Conservation (phyloP, 192 early-diverging fungal species). For the Umbelopsis vinacea region DNA sequence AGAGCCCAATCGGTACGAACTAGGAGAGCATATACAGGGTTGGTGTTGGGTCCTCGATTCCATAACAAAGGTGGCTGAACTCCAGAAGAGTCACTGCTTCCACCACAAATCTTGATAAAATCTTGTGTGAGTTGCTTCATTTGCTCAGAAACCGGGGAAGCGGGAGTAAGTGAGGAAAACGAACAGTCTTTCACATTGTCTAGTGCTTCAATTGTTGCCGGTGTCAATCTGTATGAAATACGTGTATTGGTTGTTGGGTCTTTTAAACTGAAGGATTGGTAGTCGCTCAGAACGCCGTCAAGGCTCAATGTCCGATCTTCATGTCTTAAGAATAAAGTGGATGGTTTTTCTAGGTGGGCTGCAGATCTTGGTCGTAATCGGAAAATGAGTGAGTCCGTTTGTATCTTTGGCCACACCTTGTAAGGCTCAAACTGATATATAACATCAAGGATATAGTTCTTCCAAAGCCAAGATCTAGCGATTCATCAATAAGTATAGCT, state of each 20-base stretch:
- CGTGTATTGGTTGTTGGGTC: background rate
- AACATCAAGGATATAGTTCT: constrained; percentile 52
- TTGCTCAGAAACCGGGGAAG: constrained; percentile 34
- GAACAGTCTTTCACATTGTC: constrained; percentile 32
- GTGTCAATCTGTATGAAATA: constrained; percentile 36
- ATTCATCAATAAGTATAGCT: background rate
- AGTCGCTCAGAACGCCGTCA: constrained; percentile 37
- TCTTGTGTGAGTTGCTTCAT: constrained; percentile 39
- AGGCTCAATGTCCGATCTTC: background rate
- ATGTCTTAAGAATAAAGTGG: background rate
- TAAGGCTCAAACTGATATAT: constrained; percentile 63
- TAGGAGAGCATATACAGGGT: constrained; percentile 61
- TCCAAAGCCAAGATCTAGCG: constrained; percentile 56
- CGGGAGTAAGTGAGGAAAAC: constrained; percentile 54
- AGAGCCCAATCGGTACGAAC: constrained; percentile 57
- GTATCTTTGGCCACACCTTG: constrained; percentile 64
- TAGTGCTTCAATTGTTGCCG: constrained; percentile 7
- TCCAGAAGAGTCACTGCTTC: background rate
- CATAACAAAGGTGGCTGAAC: constrained; percentile 44
- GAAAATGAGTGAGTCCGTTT: constrained; percentile 64
- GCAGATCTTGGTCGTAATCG: constrained; percentile 45
- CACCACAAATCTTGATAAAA: constrained; percentile 52
- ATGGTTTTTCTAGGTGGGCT: background rate
- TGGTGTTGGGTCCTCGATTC: constrained; percentile 64
- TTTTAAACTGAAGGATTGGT: constrained; percentile 33